These are phyloP conservation scores for Suhomyces bolitotheri DNA, from an alignment of 1,139 yeast species.

Conservation along the genomic window DNA sequence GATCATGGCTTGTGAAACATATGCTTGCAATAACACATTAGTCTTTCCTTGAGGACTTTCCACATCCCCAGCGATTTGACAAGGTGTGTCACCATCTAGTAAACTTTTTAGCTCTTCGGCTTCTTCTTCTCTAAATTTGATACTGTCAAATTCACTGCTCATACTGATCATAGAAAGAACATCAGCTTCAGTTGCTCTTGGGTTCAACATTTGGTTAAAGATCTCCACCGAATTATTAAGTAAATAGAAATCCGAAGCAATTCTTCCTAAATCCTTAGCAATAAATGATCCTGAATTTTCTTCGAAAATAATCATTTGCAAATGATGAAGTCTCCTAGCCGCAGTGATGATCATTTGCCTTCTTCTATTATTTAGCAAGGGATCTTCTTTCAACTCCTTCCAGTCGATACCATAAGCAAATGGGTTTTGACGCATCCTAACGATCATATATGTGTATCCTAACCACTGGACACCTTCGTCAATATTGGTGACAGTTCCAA, in stretches of 20 bases:
- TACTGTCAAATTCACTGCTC: conserved; percentile 92
- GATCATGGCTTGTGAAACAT: conserved; percentile 70
- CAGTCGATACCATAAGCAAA: conserved; percentile 91
- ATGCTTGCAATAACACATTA: conserved; percentile 83
- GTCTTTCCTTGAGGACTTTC: conserved; percentile 86
- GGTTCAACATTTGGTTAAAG: conserved; percentile 81
- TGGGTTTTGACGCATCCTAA: conserved; percentile 93
- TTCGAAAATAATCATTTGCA: conserved; percentile 93
- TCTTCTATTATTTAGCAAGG: conserved; percentile 70
- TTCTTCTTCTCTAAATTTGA: conserved; percentile 89
- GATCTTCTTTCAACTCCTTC: conserved; percentile 83
- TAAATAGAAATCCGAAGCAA: conserved; percentile 91
- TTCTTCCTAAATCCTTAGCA: conserved; percentile 88
- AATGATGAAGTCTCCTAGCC: conserved; percentile 74
- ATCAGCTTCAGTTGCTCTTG: conserved; percentile 90
- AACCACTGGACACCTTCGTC: conserved; percentile 97
- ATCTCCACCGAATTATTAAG: conserved; percentile 84
- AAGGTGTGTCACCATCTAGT: conserved; percentile 63
- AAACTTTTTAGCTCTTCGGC: conserved; percentile 65
- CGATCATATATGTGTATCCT: conserved; percentile 92
- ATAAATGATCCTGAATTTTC: conserved; percentile 78
- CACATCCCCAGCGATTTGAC: conserved; percentile 79
- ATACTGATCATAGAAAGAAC: conserved; percentile 84
- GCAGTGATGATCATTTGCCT: conserved; percentile 75
- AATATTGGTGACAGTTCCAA: conserved; percentile 92